phyloP scores from a whole-genome alignment of 495 filamentous ascomycete genomes.

The Astrocystis sublimbata region DNA sequence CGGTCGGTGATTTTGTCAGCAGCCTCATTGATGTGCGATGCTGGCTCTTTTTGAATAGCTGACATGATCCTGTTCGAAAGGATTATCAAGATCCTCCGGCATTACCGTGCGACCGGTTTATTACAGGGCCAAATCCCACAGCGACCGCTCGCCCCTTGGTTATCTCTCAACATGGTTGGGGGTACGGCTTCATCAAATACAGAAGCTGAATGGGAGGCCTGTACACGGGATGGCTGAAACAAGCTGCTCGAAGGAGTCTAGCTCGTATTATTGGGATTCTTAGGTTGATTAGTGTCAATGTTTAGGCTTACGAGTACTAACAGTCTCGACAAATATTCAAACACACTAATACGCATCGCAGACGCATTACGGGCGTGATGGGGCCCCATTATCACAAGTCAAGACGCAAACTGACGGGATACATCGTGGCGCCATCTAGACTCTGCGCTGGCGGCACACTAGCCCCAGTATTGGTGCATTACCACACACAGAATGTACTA shows the following conservation, averaged over 20 bases:
- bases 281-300: neutral
- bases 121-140: neutral
- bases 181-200: neutral
- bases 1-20: neutral
- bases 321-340: no score
- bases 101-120: neutral
- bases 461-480: neutral
- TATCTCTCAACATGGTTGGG: neutral
- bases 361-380: no score
- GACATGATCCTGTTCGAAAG: neutral
- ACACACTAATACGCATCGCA: no score
- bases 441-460: neutral
- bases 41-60: slow-evolving; percentile 12
- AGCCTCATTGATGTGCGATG: neutral
- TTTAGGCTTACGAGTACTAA: neutral
- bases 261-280: neutral
- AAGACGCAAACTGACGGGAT: no score
- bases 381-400: no score
- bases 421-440: neutral
- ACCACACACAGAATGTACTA: neutral
- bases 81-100: neutral
- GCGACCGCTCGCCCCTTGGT: neutral
- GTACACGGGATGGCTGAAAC: slow-evolving; percentile 5
- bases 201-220: slow-evolving; percentile 7
- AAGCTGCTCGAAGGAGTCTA: slow-evolving; percentile 1